Conservation (phyloP, 345 rosid genomes). For the Toxicodendron radicans region DNA sequence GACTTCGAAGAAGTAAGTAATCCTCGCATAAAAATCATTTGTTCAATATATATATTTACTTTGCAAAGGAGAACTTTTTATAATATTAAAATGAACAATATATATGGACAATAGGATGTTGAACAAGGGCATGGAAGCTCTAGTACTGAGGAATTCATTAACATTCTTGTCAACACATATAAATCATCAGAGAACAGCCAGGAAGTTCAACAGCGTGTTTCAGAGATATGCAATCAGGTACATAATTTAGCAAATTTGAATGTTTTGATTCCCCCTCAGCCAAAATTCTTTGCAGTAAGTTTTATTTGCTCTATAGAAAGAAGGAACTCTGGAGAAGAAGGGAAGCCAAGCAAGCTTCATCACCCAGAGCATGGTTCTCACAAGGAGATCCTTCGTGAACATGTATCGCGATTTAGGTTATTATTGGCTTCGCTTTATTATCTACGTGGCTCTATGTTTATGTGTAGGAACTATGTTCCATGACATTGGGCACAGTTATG, state of each 20-base stretch:
- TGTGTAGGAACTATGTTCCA: slow-evolving; percentile 49
- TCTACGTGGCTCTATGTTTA: slow-evolving; percentile 46
- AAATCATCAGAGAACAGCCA: slow-evolving; percentile 18
- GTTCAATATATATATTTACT: not conserved
- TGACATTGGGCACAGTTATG: slow-evolving; percentile 40
- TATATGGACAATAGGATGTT: slow-evolving; percentile 20
- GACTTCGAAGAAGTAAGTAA: slow-evolving; percentile 35
- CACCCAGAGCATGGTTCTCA: slow-evolving; percentile 38
- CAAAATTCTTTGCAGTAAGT: not conserved
- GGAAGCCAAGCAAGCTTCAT: slow-evolving; percentile 44
- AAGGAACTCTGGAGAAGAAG: slow-evolving; percentile 27
- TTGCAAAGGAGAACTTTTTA: not conserved
- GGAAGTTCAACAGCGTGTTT: slow-evolving; percentile 19
- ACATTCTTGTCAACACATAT: slow-evolving; percentile 26
- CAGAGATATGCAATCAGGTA: slow-evolving; percentile 21
- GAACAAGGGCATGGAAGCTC: slow-evolving; percentile 24
- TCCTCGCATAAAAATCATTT: not conserved
- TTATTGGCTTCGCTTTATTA: slow-evolving; percentile 61
- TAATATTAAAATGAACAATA: not conserved
- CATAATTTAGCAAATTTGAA: not conserved
- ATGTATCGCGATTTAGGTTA: slow-evolving; percentile 68
- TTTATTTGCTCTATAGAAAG: slow-evolving; percentile 21
- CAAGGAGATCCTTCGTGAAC: slow-evolving; percentile 50
- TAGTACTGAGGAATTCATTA: slow-evolving; percentile 25
- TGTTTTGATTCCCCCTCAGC: not conserved